Evolutionary conservation across 768 basidiomycete genomes (phyloP), one percentile per base, ranked within the genome.

Genomic region (Neoboletus subvelutipes): DNA sequence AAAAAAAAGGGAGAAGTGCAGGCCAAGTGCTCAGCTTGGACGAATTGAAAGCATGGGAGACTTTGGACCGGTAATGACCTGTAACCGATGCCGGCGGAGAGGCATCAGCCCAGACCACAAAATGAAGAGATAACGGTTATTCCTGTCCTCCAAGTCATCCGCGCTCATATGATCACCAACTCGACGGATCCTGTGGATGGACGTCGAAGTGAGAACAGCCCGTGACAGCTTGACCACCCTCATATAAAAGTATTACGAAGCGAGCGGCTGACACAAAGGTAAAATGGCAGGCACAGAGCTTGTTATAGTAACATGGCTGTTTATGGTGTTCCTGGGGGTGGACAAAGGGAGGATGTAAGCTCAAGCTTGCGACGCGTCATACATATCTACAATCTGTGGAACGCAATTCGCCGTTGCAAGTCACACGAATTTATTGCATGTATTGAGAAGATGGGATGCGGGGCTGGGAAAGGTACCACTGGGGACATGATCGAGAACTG

Each of bases 21-120:
- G 11, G 31, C 12, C 3, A 33, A 33, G 31, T 33, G 31, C 1
- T 33, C 31, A 8, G 31, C 2, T 9, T 18, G 37, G 39, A 40
- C 17, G 39, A 20, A 40, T 40, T 0, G 24, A 43, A 26, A 17
- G 17, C 42, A 43, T 26, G 18, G 18, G 45, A 48, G 13, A 22
- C 6, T 11, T 22, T 40, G 39, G 24, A 37, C 10, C 58, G 59
- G 59, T 26, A 34, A 43, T 40, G 26, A 43, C 8, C 17, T 36
- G 43, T 51, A 20, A 50, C 53, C 50, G 60, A 26, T 39, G 56
- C 63, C 64, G 56, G 47, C 31, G 52, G 48, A 34, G 43, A 42
- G 50, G 56, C 39, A 29, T 43, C 12, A 5, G 3, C 5, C 12
- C 13, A 17, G 37, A 18, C n/a, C n/a, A n/a, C n/a, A n/a, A n/a